Evolutionary conservation across 2,329 filamentous ascomycete species (phyloP), one percentile per base, ranked within the genome.

Genomic region (Diaporthe australafricana): DNA sequence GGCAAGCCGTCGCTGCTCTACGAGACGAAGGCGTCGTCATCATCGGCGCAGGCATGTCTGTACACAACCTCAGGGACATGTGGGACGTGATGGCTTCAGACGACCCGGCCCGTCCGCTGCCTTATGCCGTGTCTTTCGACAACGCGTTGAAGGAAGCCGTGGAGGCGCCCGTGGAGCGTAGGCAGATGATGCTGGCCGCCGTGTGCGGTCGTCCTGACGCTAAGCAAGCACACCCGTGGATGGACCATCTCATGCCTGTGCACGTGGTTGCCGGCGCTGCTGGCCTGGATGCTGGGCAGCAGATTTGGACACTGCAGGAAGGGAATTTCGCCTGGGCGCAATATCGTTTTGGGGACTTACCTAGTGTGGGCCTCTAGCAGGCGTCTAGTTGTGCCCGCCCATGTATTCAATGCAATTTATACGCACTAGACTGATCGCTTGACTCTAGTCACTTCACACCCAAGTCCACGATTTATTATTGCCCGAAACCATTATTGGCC

Each of bases 31-130:
- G 89, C 22, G 86, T 94, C 66, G 84, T 92, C 62, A 90, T 95
- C 72, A 88, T 95, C 56, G 89, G 88, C 30, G 92, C 91, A 0
- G 93, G 93, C 14, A 94, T 94, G 92, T 91, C 92, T 0, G 92
- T 93, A 27, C 92, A 93, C 76, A 93, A 93, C 75, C 82, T 93
- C 45, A 84, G 88, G 1, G 89, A 93, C 74, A 65, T 89, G 75
- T 71, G 72, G 72, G 66, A 40, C 22, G 82, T 81, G 2, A 72
- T 69, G 76, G 79, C 82, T 17, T 83, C 84, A 75, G 84, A 83
- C 9, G 80, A 84, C 56, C 80, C 83, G 14, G 70, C 73, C 14
- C 76, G 76, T 12, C 86, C 88, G 0, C 74, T 90, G 76, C 87
- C 89, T 14, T 92, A 92, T 76, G 81, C 87, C 1, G 84, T 86